Percentiles rank a stretch among this genome's conserved stretches.
Evolutionary conservation across 1,284 basidiomycete genomes (phyloP).

Genomic region (Pseudozyma sp.): DNA sequence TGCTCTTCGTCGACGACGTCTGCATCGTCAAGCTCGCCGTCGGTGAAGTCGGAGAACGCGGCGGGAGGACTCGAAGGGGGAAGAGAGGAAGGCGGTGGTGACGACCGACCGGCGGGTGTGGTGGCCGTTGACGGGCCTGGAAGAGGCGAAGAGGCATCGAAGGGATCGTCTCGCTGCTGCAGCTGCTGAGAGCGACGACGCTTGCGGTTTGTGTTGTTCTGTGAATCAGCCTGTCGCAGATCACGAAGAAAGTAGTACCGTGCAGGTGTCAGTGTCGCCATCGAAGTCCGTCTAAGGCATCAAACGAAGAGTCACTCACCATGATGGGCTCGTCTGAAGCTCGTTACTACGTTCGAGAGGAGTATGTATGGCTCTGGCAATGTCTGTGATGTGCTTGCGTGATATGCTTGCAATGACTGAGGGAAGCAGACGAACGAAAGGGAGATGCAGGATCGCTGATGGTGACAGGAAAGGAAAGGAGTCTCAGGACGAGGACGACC

Average conservation of each 20-base stretch:
- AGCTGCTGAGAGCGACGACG: slow-evolving; percentile 52
- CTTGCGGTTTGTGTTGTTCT: slow-evolving; percentile 47
- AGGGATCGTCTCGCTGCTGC: slow-evolving; percentile 43
- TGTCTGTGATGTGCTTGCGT: too few species aligned
- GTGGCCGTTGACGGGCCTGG: slow-evolving; percentile 45
- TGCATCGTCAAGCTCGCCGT: slow-evolving; percentile 50
- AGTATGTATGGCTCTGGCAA: too few species aligned
- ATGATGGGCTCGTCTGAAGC: slow-evolving; percentile 10
- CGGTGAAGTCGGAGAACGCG: slow-evolving; percentile 64
- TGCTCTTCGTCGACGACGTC: slow-evolving; percentile 63
- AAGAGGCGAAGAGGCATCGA: slow-evolving; percentile 44
- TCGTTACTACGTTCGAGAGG: background rate
- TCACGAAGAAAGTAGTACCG: too few species aligned
- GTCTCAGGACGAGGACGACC: too few species aligned
- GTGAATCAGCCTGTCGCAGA: slow-evolving; percentile 24
- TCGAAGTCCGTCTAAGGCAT: background rate
- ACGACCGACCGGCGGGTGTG: slow-evolving; percentile 51
- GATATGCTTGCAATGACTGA: too few species aligned
- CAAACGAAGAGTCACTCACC: background rate
- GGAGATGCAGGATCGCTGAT: too few species aligned
- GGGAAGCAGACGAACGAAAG: too few species aligned
- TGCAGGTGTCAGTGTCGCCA: slow-evolving; percentile 3
- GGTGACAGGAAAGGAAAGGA: too few species aligned
- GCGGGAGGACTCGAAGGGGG: slow-evolving; percentile 65
- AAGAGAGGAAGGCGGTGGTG: slow-evolving; percentile 61